A percentile compares a stretch with the other conserved stretches of the same genome.
Evolutionary conservation across 75 land plant genomes (phyloP).

Genomic region (Cunninghamia lanceolata): DNA sequence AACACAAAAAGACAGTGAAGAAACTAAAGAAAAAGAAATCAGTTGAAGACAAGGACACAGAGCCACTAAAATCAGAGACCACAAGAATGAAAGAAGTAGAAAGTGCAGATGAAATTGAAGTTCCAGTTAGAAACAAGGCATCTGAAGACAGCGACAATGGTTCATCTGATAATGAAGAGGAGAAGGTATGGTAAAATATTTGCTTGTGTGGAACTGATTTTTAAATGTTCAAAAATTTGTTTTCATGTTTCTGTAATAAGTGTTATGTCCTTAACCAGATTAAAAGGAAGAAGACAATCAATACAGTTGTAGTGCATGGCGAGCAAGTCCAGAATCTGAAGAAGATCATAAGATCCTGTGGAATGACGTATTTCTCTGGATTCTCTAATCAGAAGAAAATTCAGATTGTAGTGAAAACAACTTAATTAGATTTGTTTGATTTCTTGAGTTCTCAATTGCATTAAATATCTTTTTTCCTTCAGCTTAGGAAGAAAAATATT

Average conservation of each 20-base stretch:
- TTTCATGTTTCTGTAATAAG: neutral
- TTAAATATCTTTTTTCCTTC: neutral
- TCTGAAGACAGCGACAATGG: slow-evolving; percentile 41
- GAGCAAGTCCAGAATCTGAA: slow-evolving; percentile 80
- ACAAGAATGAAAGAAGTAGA: slow-evolving; percentile 13
- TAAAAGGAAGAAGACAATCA: slow-evolving; percentile 41
- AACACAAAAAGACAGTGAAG: slow-evolving; percentile 16
- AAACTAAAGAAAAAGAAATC: slow-evolving; percentile 17
- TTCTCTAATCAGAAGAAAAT: neutral
- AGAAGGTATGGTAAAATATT: slow-evolving; percentile 25
- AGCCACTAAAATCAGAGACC: slow-evolving; percentile 5
- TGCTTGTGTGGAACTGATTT: slow-evolving; percentile 2
- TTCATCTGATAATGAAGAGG: slow-evolving; percentile 32
- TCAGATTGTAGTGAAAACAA: neutral
- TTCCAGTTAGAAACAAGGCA: neutral
- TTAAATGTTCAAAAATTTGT: neutral
- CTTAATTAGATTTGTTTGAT: slow-evolving; percentile 5
- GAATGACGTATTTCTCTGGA: slow-evolving; percentile 48
- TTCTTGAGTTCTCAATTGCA: neutral
- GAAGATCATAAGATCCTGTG: slow-evolving; percentile 81
- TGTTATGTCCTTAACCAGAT: neutral
- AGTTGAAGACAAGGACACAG: slow-evolving; percentile 10
- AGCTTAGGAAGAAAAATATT: neutral
- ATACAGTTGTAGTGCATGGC: slow-evolving; percentile 45
- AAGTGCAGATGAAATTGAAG: slow-evolving; percentile 1